These are phyloP conservation scores for Elsinoe ampelina DNA, from an alignment of 2,329 filamentous ascomycete genomes.

Conservation along the genomic window DNA sequence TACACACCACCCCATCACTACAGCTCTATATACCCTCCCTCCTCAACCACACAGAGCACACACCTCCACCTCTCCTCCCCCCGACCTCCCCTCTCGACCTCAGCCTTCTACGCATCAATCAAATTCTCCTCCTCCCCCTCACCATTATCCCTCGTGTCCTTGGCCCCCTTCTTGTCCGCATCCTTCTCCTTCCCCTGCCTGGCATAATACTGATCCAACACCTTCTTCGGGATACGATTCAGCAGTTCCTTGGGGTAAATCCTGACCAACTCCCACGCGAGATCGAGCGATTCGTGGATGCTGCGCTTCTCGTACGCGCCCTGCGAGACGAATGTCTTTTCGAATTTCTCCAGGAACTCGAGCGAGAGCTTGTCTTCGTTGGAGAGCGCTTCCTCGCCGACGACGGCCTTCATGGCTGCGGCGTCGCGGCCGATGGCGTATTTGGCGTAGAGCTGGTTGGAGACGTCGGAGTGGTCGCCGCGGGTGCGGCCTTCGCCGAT, in stretches of 20 bases:
- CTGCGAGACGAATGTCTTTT: conserved; percentile 88
- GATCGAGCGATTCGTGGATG: conserved; percentile 88
- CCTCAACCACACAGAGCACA: background rate
- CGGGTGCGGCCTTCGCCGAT: conserved; percentile 96
- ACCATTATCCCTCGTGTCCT: conserved; percentile 22
- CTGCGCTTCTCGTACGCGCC: conserved; percentile 83
- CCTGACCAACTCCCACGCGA: conserved; percentile 90
- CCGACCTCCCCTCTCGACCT: background rate
- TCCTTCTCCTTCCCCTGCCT: conserved; percentile 34
- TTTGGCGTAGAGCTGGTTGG: conserved; percentile 98
- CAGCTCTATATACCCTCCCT: conserved; percentile 2
- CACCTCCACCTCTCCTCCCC: conserved; percentile 1
- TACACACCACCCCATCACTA: background rate
- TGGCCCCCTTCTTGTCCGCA: conserved; percentile 30
- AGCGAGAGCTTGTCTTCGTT: conserved; percentile 95
- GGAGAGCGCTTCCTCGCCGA: conserved; percentile 93
- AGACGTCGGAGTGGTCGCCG: conserved; percentile 95
- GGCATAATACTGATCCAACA: conserved; percentile 44
- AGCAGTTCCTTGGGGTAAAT: conserved; percentile 98
- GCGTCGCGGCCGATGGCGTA: conserved; percentile 98
- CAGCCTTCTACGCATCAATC: conserved; percentile 17
- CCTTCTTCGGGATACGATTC: conserved; percentile 61
- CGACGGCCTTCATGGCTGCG: conserved; percentile 97
- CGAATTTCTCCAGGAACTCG: conserved; percentile 98
- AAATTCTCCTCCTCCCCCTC: conserved; percentile 22